Evolutionary conservation across 352 stramenopile genomes (phyloP), one percentile per base, ranked within the genome.

Genomic region (Globisporangium uncinulatum): DNA sequence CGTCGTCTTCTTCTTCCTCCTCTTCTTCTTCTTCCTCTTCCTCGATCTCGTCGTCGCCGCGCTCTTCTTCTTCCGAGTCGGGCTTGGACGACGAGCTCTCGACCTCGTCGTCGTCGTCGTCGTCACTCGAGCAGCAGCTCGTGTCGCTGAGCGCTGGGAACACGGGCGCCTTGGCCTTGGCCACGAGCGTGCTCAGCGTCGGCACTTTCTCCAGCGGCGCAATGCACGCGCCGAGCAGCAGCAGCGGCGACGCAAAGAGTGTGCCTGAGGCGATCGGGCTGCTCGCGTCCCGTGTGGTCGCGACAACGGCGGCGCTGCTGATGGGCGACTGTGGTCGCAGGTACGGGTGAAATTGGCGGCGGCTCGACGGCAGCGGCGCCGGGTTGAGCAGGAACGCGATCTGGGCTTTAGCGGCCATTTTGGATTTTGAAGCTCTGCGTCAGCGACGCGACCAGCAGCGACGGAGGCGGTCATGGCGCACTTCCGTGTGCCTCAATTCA

Each of bases 361-460:
- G 49, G 37, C 56, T n/a, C 48, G 61, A 59, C 42, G 52, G 20
- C 31, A 52, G 57, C 15, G 61, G 58, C 9, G 52, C 61, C 6
- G 67, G 67, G 46, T 79, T 79, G 61, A 79, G 67, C 52, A 74
- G 56, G 66, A 68, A 76, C 10, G 70, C 70, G 57, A 79, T 79
- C 61, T 71, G 68, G 21, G 67, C 62, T 56, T 76, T 79, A 61
- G 42, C 62, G 59, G 66, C 58, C 67, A 78, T 78, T 60, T 64
- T 63, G 57, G 51, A 51, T 63, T 51, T 14, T 57, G 57, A 29
- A 6, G 49, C 11, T 60, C 44, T 31, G 14, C 24, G 24, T 3
- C 19, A 10, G 21, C 46, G 24, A 20, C 15, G 41, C 41, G 5
- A n/a, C 14, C 13, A 44, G 41, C 41, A 9, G 41, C 41, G 15